phyloP scores from a whole-genome alignment of 1,139 yeast species.

The Yamadazyma membranifaciens region DNA sequence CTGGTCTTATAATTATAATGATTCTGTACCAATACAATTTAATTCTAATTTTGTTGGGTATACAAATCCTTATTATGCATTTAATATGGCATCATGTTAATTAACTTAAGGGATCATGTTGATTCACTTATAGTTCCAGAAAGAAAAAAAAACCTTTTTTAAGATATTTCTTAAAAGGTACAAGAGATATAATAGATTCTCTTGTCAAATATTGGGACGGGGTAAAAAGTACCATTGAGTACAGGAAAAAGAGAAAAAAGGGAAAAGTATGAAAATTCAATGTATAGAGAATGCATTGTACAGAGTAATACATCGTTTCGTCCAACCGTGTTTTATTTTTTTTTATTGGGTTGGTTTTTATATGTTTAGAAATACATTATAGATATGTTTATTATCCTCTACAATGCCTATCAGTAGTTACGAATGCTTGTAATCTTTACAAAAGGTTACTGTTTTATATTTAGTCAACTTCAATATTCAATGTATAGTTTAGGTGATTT shows the following conservation, averaged over 20 bases:
- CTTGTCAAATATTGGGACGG: no score
- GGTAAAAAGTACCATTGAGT: no score
- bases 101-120: no score
- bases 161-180: no score
- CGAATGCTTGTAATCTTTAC: no score
- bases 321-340: conserved; percentile 10
- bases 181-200: no score
- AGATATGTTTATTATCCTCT: conserved; percentile 1
- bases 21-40: conserved; percentile 16
- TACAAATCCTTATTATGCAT: conserved; percentile 38
- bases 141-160: not conserved
- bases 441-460: no score
- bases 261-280: not conserved
- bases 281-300: not conserved
- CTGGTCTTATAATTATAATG: conserved; percentile 20
- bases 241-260: not conserved
- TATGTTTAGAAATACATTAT: conserved; percentile 9
- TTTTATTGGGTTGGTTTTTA: conserved; percentile 8
- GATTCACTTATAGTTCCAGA: no score
- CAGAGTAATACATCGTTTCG: conserved; percentile 1
- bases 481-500: no score
- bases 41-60: conserved; percentile 33
- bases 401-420: not conserved
- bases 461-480: no score
- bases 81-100: conserved; percentile 34